Evolutionary conservation across 2,329 filamentous ascomycete genomes (phyloP), one percentile per base, ranked within the genome.

Genomic region (Chaetomium olivaceum): DNA sequence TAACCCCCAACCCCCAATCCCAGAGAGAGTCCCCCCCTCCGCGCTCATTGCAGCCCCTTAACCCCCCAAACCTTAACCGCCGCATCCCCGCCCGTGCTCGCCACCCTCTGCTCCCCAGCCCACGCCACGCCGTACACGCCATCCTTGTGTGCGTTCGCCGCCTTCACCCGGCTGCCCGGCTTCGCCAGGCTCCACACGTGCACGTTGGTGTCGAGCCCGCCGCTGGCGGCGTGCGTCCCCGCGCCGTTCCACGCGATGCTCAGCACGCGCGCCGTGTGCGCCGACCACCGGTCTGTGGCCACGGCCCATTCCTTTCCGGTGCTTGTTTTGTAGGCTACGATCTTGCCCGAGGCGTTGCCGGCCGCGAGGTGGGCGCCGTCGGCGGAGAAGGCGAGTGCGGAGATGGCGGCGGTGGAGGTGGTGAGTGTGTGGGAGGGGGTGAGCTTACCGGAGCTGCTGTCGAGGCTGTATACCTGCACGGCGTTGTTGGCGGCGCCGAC

Each of bases 61-160:
- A 92, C 85, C 68, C 80, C 84, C 95, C 95, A 99, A 58, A 94
- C 83, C 83, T 98, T 99, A 57, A 99, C 85, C 0, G 91, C 89
- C 39, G 92, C 94, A 83, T 99, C 95, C 12, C 89, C 91, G 55
- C 95, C 95, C 4, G 87, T 87, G 71, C 90, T 96, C 11, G 91
- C 88, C 58, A 98, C 83, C 79, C 86, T 91, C 21, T 78, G 82
- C 16, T 85, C 87, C 31, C 83, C 84, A 16, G 91, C 83, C 82
- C 94, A 99, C 14, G 85, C 85, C 19, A 98, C 90, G 19, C 91
- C 94, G 71, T 90, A 92, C 21, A 98, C 93, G 11, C 95, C 95
- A 74, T 98, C 95, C 80, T 97, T 97, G 80, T 99, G 95, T 58
- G 94, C 93, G 74, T 97, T 96, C 25, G 88, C 80, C 16, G 88